Evolutionary conservation across 2,329 filamentous ascomycete genomes (phyloP), one percentile per base, ranked within the genome.

Genomic region (Claviceps africana): DNA sequence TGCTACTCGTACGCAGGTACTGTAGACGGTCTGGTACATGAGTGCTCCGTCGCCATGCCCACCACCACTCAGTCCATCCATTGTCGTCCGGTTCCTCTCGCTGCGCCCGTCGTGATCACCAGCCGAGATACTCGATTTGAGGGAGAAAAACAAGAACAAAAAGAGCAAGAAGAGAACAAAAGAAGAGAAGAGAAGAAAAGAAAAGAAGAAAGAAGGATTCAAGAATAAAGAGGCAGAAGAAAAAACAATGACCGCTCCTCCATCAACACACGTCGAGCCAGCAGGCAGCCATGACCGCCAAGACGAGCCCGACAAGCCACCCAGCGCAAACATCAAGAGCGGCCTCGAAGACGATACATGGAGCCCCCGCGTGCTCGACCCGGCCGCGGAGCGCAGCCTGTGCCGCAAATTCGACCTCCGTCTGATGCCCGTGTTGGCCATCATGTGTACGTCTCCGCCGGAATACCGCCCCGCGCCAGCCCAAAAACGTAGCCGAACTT

Each of bases 361-460:
- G 25, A 64, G 58, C 35, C 61, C 61, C 4, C 60, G 57, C 28
- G 64, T 68, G 39, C 46, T 69, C 17, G 64, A 67, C 54, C 66
- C 67, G n/a, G 65, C 61, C 7, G 74, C 75, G 15, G 76, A 80
- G 62, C 68, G 69, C 22, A 68, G 68, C 0, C 65, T 79, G 7
- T 75, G 74, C 56, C 70, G 73, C 61, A 79, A 78, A 61, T 74
- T 80, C 53, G 77, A 80, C 59, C 60, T 75, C 21, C 72, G 75
- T 21, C 62, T 80, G 10, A 59, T 80, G 56, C 77, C 77, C 1
- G 70, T 79, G 3, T 59, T 80, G 48, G 74, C 76, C 22, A 40
- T 76, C 25, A 80, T 81, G 76, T 78, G 66, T 67, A 59, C 52
- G 64, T 52, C 10, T 28, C 17, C 21, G n/a, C 19, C 21, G 19